These are phyloP conservation scores for Trichaptum fuscoviolaceum DNA, from an alignment of 768 basidiomycete genomes.

Conservation along the genomic window DNA sequence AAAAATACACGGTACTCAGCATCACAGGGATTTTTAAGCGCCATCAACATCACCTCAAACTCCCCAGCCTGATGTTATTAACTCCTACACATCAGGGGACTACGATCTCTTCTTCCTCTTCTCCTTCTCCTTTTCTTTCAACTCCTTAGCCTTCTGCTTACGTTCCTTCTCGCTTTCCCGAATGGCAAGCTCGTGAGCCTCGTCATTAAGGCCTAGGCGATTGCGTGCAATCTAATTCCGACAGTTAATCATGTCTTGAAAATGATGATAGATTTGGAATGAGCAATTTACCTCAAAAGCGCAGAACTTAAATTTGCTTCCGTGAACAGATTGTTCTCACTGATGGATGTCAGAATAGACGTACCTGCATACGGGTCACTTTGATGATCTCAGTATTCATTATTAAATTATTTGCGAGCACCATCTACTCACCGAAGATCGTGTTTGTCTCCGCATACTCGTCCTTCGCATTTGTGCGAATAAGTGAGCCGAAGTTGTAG, in stretches of 20 bases:
- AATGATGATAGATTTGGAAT: constrained; percentile 7
- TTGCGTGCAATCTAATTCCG: constrained; percentile 81
- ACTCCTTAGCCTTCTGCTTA: constrained; percentile 54
- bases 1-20: constrained; percentile 2
- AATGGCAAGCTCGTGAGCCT: constrained; percentile 76
- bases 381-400: constrained; percentile 3
- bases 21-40: constrained; percentile 3
- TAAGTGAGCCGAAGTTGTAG: constrained; percentile 94
- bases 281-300: constrained; percentile 67
- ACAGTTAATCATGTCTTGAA: background rate
- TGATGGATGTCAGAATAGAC: constrained; percentile 12
- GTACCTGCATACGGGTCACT: constrained; percentile 70
- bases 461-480: constrained; percentile 69
- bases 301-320: constrained; percentile 61
- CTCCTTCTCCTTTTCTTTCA: constrained; percentile 41
- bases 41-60: background rate
- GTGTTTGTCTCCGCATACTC: constrained; percentile 92
- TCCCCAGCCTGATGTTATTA: too few species aligned
- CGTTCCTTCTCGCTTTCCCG: constrained; percentile 50
- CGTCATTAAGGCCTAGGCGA: constrained; percentile 84
- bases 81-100: background rate
- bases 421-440: constrained; percentile 69
- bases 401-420: constrained; percentile 8
- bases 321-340: background rate
- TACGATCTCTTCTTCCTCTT: constrained; percentile 2